A percentile compares a stretch with the other conserved stretches of the same genome.
phyloP scores from a whole-genome alignment of 2,329 filamentous ascomycete genomes.

The Gaeumannomyces sp. region DNA sequence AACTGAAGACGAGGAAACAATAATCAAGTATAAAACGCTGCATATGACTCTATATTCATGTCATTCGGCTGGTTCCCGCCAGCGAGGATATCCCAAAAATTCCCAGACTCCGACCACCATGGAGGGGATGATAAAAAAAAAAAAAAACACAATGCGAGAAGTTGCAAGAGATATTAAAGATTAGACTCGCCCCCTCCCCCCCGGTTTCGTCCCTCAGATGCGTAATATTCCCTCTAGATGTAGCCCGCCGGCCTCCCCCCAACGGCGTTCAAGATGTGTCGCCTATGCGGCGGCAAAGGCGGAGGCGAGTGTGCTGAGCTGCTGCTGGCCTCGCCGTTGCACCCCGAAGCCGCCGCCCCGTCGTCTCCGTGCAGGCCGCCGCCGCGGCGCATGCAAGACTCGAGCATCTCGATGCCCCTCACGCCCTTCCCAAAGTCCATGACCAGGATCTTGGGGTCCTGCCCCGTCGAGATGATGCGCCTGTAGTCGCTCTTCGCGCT shows the following conservation, averaged over 20 bases:
- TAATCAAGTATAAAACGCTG: background rate
- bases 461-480: slow-evolving; percentile 88
- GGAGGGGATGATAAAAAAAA: background rate
- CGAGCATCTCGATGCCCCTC: slow-evolving; percentile 51
- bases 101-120: background rate
- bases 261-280: no score
- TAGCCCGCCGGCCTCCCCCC: background rate
- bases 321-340: no score
- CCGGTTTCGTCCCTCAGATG: background rate
- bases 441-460: slow-evolving; percentile 86
- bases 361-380: no score
- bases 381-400: slow-evolving; percentile 21
- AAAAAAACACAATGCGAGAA: background rate
- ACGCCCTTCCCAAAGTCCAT: slow-evolving; percentile 78
- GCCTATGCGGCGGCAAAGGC: background rate
- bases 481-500: slow-evolving; percentile 94
- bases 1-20: background rate
- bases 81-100: background rate
- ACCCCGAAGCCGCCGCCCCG: no score
- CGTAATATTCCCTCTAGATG: background rate
- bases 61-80: background rate
- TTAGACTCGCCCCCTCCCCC: background rate
- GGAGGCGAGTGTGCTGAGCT: no score
- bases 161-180: background rate
- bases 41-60: background rate